Conservation (phyloP, 2,329 filamentous ascomycete species). For the Penicillium corylophilum region DNA sequence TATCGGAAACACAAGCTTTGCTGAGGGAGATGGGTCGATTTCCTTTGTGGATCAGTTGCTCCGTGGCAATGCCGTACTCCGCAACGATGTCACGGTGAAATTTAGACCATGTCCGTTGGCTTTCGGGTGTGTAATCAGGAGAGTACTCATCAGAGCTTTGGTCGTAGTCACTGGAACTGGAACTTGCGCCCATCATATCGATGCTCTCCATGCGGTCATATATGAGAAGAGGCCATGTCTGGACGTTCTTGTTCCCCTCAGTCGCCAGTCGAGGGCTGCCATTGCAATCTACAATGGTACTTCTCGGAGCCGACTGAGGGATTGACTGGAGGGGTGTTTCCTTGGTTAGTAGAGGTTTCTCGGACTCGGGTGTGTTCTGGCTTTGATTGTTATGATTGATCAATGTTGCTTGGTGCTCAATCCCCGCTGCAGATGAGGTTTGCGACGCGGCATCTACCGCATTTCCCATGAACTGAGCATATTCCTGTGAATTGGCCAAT, state of each 20-base stretch:
- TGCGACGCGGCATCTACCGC: slow-evolving; percentile 2
- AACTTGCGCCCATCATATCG: not conserved
- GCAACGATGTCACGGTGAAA: slow-evolving; percentile 22
- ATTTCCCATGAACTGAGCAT: not conserved
- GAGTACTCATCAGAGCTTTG: slow-evolving; percentile 3
- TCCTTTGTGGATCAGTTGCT: slow-evolving; percentile 1
- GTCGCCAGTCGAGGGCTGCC: slow-evolving; percentile 34
- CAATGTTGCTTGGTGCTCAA: not conserved
- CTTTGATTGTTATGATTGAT: not conserved
- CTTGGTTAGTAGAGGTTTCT: slow-evolving; percentile 14
- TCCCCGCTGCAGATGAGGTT: not conserved
- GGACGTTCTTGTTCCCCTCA: not conserved
- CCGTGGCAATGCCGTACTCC: slow-evolving; percentile 19
- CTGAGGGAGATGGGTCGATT: not conserved
- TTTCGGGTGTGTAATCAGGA: not conserved
- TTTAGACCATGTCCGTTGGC: slow-evolving; percentile 14
- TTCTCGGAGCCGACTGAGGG: slow-evolving; percentile 7
- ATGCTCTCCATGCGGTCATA: not conserved
- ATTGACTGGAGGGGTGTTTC: not conserved
- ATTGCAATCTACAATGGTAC: slow-evolving; percentile 36
- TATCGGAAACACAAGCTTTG: not conserved
- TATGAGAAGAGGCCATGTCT: not conserved
- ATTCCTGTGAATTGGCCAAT: not conserved
- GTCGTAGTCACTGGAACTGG: slow-evolving; percentile 11
- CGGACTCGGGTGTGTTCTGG: slow-evolving; percentile 18